Evolutionary conservation across 768 basidiomycete species (phyloP), one percentile per base, ranked within the genome.

Genomic region (Dioszegia aurantiaca): DNA sequence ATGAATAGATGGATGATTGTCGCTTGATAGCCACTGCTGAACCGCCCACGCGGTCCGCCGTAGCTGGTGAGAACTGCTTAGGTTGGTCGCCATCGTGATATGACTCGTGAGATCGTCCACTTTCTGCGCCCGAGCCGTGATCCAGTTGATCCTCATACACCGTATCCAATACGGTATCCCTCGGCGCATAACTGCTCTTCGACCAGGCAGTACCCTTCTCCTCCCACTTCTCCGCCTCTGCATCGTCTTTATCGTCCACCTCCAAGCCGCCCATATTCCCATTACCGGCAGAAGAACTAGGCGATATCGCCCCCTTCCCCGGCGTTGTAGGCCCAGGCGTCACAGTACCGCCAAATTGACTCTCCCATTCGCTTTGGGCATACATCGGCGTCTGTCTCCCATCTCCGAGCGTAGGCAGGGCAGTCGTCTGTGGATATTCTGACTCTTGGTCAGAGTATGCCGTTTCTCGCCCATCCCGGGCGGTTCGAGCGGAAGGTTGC

Each of bases 321-420:
- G n/a, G n/a, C n/a, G 17, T 9, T 37, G 9, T 37, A 37, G 10
- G 46, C 3, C 3, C n/a, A 41, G 39, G 52, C 11, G 52, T 54
- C 27, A 3, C 16, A 28, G 24, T 37, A 37, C 10, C 36, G 36
- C 10, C 17, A 56, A 33, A 33, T 17, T 47, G 44, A 41, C 41
- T 57, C 27, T 26, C 44, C 56, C 53, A 61, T 33, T 61, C 60
- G 16, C 61, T 62, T 46, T 52, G 43, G 2, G 59, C 59, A 28
- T 65, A 65, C 5, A 61, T 19, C 9, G 52, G 63, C 19, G 60
- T 59, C 27, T 52, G 53, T 17, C 62, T 16, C 26, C 37, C 56
- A 36, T 58, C 39, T n/a, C 33, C 33, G 10, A 10, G 17, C 16
- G 31, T 36, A 14, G 48, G 19, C 2, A 23, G 48, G 17, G 30